Percentiles rank a stretch among this genome's conserved stretches.
Conservation (phyloP, 805 yeast genomes). For the Candida schatavii region DNA sequence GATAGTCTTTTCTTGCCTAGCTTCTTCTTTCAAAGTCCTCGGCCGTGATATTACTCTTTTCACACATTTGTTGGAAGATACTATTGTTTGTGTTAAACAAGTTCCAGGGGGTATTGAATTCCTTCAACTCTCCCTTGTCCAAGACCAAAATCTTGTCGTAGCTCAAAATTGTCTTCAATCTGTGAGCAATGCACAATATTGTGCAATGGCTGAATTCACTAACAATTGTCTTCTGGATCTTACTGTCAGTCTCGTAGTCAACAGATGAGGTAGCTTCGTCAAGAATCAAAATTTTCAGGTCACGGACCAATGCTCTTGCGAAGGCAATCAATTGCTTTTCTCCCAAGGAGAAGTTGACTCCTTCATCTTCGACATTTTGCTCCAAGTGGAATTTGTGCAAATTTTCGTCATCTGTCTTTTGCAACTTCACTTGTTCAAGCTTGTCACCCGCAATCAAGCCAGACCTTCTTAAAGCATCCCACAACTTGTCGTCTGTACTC, state of each 20-base stretch:
- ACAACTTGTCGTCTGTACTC: conserved; percentile 44
- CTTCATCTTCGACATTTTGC: conserved; percentile 35
- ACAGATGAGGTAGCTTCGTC: conserved; percentile 42
- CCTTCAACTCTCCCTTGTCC: conserved; percentile 32
- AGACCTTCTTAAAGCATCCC: conserved; percentile 53
- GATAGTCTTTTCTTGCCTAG: no score
- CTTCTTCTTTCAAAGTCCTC: conserved; percentile 20
- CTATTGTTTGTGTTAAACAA: conserved; percentile 25
- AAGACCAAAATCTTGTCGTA: conserved; percentile 35
- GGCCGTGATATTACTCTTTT: conserved; percentile 30
- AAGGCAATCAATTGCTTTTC: conserved; percentile 38
- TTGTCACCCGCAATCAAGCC: conserved; percentile 42
- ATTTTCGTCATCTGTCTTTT: conserved; percentile 9
- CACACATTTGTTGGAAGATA: conserved; percentile 34
- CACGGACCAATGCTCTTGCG: conserved; percentile 37
- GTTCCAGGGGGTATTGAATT: conserved; percentile 33
- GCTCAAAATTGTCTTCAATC: conserved; percentile 34
- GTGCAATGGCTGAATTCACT: conserved; percentile 32
- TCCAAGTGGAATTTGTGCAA: conserved; percentile 37
- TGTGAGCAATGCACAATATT: conserved; percentile 38
- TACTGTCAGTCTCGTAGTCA: conserved; percentile 37
- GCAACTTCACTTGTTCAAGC: conserved; percentile 17
- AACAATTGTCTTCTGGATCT: conserved; percentile 31
- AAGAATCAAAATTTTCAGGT: conserved; percentile 33
- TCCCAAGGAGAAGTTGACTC: conserved; percentile 36